These are phyloP conservation scores for Gryganskiella cystojenkinii DNA, from an alignment of 192 early-diverging fungal species.

Conservation along the genomic window DNA sequence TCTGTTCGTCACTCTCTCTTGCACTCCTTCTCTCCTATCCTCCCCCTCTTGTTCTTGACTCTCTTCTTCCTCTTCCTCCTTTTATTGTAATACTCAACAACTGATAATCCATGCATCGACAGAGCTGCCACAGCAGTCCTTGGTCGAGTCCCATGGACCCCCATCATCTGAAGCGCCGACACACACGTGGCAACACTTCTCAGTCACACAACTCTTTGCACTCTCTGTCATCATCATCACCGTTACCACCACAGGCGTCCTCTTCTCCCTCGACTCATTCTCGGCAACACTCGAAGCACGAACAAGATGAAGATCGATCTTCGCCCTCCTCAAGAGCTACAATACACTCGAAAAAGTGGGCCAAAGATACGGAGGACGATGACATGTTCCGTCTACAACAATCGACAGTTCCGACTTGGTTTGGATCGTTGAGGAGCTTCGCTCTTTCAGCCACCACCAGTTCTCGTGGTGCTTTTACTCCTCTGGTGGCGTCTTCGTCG, in stretches of 20 bases:
- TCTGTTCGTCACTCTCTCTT: slow-evolving; percentile 2
- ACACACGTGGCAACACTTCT: slow-evolving; percentile 23
- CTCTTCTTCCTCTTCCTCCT: slow-evolving; percentile 1
- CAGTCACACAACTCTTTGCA: slow-evolving; percentile 9
- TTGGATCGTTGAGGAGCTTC: slow-evolving; percentile 42
- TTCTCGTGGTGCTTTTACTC: slow-evolving; percentile 36
- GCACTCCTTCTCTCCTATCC: neutral
- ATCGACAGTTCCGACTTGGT: slow-evolving; percentile 29
- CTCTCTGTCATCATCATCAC: slow-evolving; percentile 13
- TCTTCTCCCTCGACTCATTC: slow-evolving; percentile 3
- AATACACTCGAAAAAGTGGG: too few relatives aligned
- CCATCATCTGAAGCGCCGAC: slow-evolving; percentile 34
- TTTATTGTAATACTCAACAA: neutral
- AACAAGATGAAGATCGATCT: too few relatives aligned
- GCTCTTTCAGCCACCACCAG: slow-evolving; percentile 29
- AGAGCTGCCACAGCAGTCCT: neutral
- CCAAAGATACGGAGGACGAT: neutral
- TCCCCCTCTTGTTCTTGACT: neutral
- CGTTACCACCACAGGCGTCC: too few relatives aligned
- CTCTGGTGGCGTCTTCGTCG: slow-evolving; percentile 13
- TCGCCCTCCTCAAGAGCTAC: too few relatives aligned
- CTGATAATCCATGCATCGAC: neutral
- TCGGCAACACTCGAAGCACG: neutral
- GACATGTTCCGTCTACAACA: neutral
- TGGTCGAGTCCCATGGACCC: slow-evolving; percentile 25